Percentiles rank a stretch among this genome's conserved stretches.
Conservation (phyloP, 2,329 filamentous ascomycete species). For the Cryoendolithus antarcticus region DNA sequence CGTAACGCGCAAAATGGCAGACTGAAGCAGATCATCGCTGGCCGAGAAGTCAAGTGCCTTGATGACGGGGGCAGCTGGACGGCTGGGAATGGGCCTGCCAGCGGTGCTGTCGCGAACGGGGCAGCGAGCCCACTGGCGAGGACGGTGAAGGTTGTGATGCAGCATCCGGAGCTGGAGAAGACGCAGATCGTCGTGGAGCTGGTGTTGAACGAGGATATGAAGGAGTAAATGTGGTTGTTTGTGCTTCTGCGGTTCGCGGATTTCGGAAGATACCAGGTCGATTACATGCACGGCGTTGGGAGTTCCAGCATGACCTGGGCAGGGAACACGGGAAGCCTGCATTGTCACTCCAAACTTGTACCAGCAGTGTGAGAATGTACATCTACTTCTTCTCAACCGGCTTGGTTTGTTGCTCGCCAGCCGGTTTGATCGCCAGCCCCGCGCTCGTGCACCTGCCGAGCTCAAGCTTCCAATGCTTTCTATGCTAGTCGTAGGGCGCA, state of each 20-base stretch:
- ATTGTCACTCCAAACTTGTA: neutral
- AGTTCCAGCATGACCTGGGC: neutral
- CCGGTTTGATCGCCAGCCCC: no score
- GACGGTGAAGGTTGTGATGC: constrained; percentile 89
- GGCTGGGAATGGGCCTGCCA: constrained; percentile 11
- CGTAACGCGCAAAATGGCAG: constrained; percentile 93
- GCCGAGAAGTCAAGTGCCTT: constrained; percentile 76
- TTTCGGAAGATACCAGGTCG: neutral
- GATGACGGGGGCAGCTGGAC: constrained; percentile 67
- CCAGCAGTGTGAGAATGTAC: no score
- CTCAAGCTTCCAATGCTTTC: no score
- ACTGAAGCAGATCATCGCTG: constrained; percentile 84
- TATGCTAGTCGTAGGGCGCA: no score
- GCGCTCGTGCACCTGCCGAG: no score
- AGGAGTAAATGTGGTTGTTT: constrained; percentile 12
- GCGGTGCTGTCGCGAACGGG: no score
- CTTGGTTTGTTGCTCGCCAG: no score
- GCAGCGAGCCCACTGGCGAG: constrained; percentile 31
- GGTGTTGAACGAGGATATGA: constrained; percentile 69
- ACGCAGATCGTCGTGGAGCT: constrained; percentile 86
- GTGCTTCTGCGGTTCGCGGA: neutral
- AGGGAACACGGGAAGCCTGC: neutral
- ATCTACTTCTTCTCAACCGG: no score
- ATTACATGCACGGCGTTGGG: neutral
- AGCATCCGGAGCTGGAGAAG: constrained; percentile 74